Evolutionary conservation across 139 green algal genomes (phyloP).

Genomic region (Marvania coccoides): DNA sequence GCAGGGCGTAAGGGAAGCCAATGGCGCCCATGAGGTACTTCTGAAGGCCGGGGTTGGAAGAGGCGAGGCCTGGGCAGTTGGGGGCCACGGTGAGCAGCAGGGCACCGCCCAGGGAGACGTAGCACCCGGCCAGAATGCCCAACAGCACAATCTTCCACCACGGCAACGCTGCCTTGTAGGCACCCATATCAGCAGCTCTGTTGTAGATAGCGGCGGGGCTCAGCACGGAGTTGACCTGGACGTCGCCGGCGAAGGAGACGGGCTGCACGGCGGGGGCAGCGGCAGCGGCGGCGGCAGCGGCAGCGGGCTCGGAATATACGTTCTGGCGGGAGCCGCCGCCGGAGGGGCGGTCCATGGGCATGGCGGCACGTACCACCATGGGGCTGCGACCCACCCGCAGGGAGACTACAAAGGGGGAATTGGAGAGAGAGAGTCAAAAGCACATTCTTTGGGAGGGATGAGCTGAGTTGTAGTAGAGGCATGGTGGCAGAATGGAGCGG

Average conservation of each 20-base stretch:
- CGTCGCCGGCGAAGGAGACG: background rate
- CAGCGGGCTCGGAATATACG: background rate
- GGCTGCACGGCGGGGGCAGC: background rate
- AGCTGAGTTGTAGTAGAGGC: no score
- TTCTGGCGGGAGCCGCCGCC: constrained; percentile 9
- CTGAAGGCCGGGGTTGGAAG: constrained; percentile 46
- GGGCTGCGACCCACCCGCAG: background rate
- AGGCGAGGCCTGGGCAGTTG: constrained; percentile 45
- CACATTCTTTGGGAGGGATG: background rate
- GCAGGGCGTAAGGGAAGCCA: constrained; percentile 63
- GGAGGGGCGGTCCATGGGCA: background rate
- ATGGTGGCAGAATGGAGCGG: no score
- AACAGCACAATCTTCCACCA: constrained; percentile 45
- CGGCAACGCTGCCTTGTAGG: constrained; percentile 22
- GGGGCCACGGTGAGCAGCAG: constrained; percentile 51
- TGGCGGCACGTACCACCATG: background rate
- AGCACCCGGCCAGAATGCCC: constrained; percentile 51
- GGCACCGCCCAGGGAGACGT: constrained; percentile 62
- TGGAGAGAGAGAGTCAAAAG: background rate
- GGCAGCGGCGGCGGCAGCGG: background rate
- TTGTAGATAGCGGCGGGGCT: constrained; percentile 6
- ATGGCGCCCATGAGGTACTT: constrained; percentile 43
- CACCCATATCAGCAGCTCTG: constrained; percentile 12
- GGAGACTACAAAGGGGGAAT: background rate
- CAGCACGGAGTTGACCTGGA: background rate